Conservation (phyloP, 768 basidiomycete genomes). For the Gymnopilus junonius region DNA sequence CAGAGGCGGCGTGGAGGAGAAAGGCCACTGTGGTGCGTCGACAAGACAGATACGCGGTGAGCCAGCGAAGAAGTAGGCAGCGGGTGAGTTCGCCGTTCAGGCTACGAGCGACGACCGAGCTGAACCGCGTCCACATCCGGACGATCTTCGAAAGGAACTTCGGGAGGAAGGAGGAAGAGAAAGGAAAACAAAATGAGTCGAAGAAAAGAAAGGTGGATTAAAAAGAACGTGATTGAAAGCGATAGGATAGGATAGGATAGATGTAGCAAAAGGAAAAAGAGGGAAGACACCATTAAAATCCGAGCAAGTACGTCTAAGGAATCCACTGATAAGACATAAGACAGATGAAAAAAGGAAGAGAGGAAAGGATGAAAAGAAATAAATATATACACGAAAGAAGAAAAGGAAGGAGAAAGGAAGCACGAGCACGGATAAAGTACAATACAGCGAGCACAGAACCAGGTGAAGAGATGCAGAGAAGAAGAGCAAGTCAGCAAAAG, state of each 20-base stretch:
- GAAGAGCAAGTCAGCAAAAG: not conserved
- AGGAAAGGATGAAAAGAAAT: not conserved
- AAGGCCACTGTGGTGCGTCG: too few species aligned
- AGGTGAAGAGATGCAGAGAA: not conserved
- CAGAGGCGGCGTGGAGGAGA: too few species aligned
- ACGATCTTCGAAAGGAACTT: too few species aligned
- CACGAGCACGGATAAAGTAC: conserved; percentile 1
- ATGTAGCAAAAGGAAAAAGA: not conserved
- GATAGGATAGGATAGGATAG: not conserved
- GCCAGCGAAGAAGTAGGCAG: too few species aligned
- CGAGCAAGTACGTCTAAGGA: not conserved
- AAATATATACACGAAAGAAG: not conserved
- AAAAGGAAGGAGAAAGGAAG: not conserved
- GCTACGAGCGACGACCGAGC: too few species aligned
- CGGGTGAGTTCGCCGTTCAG: too few species aligned
- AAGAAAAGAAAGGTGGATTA: not conserved
- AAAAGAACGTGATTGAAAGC: not conserved
- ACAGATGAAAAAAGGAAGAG: not conserved
- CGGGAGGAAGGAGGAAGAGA: not conserved
- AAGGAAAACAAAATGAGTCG: not conserved
- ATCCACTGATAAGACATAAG: not conserved
- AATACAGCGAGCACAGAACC: not conserved
- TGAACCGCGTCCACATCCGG: too few species aligned
- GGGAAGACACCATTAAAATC: not conserved
- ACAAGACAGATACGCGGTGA: too few species aligned